Base-by-base conservation (phyloP, 805 yeast genomes). In the Hanseniaspora vineae region DNA sequence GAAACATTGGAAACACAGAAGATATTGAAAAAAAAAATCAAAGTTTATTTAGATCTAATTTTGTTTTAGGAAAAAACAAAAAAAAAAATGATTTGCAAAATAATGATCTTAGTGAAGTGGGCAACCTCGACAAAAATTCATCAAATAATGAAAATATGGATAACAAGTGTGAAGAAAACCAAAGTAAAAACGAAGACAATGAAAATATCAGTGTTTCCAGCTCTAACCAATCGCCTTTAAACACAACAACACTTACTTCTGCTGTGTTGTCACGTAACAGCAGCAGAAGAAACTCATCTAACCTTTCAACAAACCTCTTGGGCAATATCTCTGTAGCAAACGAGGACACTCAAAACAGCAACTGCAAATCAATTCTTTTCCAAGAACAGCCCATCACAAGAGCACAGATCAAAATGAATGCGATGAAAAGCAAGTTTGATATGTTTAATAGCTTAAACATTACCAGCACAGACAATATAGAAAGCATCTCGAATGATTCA, bases 161-260 rank as follows among this genome's bases (percentile, higher is more conserved):
- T 23, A 17, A 15, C 14, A n/a, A 13, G 42, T 15, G 23, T 39
- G 19, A 40, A 6, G 31, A 40, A 18, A 20, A 12, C 4, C 19
- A 39, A 18, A 19, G 20, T 9, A 18, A 39, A 12, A 18, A 39
- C 15, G 23, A 39, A 11, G 42, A 39, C n/a, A 8, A 15, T 11
- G 18, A 15, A 42, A 39, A 42, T 15, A 44, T 42, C 14, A 50
- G 53, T 39, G 33, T 45, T 9, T 44, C 51, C 8, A 54, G 52
- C 42, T 54, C 55, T 11, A 49, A 49, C 42, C 57, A 51, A 18
- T 51, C 57, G 12, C 54, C 55, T 3, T 46, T 52, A n/a, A 51
- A 54, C 5, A 44, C 31, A 13, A 12, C 31, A 19, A 40, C 39
- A 35, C 35, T 33, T 17, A 18, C 33, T 19, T 18, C 47, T 35